phyloP scores from a whole-genome alignment of 2,329 filamentous ascomycete species.

The Penicillium occitanis region DNA sequence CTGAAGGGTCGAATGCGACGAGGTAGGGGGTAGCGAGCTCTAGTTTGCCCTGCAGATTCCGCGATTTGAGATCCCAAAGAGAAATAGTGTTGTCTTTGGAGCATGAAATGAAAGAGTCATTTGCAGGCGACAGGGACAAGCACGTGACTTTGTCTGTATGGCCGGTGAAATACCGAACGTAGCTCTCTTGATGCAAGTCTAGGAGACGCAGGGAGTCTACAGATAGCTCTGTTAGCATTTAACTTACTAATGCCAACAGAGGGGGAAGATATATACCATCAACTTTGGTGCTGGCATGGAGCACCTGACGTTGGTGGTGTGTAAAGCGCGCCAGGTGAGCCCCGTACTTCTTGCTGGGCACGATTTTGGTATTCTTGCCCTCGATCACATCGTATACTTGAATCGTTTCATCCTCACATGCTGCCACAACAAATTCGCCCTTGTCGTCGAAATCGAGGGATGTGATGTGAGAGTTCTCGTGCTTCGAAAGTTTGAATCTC shows the following conservation, averaged over 20 bases:
- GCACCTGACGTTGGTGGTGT: constrained; percentile 83
- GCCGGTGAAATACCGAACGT: constrained; percentile 92
- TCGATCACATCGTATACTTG: constrained; percentile 94
- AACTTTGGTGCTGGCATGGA: constrained; percentile 94
- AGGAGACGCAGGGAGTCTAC: constrained; percentile 75
- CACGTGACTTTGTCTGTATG: constrained; percentile 83
- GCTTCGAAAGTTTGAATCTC: constrained; percentile 30
- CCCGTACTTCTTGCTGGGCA: constrained; percentile 95
- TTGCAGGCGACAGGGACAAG: constrained; percentile 78
- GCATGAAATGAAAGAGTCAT: constrained; percentile 89
- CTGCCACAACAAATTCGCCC: constrained; percentile 86
- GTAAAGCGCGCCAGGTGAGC: constrained; percentile 93
- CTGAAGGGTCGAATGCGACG: constrained; percentile 87
- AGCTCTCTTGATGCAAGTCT: constrained; percentile 88
- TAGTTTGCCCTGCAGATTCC: constrained; percentile 75
- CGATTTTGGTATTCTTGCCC: constrained; percentile 81
- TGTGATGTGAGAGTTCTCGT: constrained; percentile 60
- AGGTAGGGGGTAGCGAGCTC: constrained; percentile 79
- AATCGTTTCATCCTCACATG: constrained; percentile 90
- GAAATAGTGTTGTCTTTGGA: constrained; percentile 87
- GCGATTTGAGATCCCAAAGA: constrained; percentile 82
- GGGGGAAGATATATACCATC: constrained; percentile 59
- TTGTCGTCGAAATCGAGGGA: constrained; percentile 97
- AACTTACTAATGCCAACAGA: neutral
- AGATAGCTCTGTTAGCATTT: constrained; percentile 1